Conservation (phyloP, 495 filamentous ascomycete species). For the Neurospora tetrasperma region DNA sequence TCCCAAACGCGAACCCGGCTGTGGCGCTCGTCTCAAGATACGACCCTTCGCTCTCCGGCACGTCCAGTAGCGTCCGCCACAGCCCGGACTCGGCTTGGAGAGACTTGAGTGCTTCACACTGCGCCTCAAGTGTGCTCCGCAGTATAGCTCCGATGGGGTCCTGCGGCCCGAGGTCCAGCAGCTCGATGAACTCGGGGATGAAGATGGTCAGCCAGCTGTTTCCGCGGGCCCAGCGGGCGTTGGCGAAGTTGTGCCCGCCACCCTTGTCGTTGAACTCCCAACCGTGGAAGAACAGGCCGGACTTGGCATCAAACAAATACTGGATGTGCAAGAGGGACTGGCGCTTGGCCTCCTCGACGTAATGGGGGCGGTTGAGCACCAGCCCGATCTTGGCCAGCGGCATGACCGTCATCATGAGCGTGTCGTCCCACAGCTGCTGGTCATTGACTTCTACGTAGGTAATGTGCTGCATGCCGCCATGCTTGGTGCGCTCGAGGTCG, state of each 20-base stretch:
- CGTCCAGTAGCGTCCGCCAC: slow-evolving; percentile 60
- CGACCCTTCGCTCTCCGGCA: slow-evolving; percentile 44
- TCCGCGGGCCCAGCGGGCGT: slow-evolving; percentile 57
- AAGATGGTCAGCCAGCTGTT: slow-evolving; percentile 63
- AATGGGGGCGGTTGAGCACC: slow-evolving; percentile 50
- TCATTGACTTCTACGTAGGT: slow-evolving; percentile 56
- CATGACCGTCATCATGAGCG: slow-evolving; percentile 72
- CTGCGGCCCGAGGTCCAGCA: slow-evolving; percentile 41
- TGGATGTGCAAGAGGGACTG: slow-evolving; percentile 65
- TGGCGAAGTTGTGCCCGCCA: slow-evolving; percentile 52
- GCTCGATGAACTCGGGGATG: slow-evolving; percentile 61
- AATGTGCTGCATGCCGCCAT: slow-evolving; percentile 65
- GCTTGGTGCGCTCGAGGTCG: slow-evolving; percentile 54
- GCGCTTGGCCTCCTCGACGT: slow-evolving; percentile 61
- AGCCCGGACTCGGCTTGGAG: slow-evolving; percentile 46
- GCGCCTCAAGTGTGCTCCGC: slow-evolving; percentile 49
- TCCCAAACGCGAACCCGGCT: slow-evolving; percentile 65
- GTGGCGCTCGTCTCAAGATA: slow-evolving; percentile 65
- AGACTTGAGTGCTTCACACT: slow-evolving; percentile 46
- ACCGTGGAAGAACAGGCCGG: slow-evolving; percentile 64
- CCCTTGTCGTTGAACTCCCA: slow-evolving; percentile 50
- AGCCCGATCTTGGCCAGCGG: slow-evolving; percentile 66
- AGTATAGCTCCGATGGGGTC: slow-evolving; percentile 55
- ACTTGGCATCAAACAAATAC: slow-evolving; percentile 56
- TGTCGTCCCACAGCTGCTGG: slow-evolving; percentile 68